phyloP scores from a whole-genome alignment of 768 basidiomycete species.

The Tylopilus sp. region DNA sequence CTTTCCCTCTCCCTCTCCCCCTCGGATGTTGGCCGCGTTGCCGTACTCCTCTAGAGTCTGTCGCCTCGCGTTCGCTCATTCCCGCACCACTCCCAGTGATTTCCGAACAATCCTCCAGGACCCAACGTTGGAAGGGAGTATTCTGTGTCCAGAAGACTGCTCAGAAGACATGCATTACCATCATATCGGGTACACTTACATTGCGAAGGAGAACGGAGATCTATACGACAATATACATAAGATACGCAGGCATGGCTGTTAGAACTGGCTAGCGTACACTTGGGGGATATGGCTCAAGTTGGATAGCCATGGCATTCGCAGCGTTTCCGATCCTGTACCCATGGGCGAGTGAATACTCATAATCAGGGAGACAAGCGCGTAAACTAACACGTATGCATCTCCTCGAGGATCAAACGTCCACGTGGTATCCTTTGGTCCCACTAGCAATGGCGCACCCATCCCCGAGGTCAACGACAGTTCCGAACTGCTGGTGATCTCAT shows the following conservation, averaged over 20 bases:
- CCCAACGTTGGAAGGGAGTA: constrained; percentile 5
- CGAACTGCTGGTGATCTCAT: neutral
- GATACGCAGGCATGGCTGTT: too few relatives aligned
- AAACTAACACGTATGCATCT: neutral
- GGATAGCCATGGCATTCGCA: constrained; percentile 1
- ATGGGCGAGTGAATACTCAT: neutral
- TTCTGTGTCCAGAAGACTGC: neutral
- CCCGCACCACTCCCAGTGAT: too few relatives aligned
- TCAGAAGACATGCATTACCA: neutral
- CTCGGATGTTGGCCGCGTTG: too few relatives aligned
- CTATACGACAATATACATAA: neutral
- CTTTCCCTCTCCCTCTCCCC: too few relatives aligned
- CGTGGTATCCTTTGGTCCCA: neutral
- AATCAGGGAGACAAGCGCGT: neutral
- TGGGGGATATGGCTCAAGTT: neutral
- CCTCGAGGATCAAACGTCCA: neutral
- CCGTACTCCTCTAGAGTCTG: too few relatives aligned
- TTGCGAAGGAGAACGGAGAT: neutral
- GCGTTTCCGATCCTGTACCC: constrained; percentile 5
- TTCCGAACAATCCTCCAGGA: neutral
- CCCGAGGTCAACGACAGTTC: neutral
- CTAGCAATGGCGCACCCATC: neutral
- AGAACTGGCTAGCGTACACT: neutral
- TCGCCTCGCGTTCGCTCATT: too few relatives aligned
- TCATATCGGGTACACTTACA: neutral